Evolutionary conservation across 768 basidiomycete genomes (phyloP).

Genomic region (Podaxis sp.): DNA sequence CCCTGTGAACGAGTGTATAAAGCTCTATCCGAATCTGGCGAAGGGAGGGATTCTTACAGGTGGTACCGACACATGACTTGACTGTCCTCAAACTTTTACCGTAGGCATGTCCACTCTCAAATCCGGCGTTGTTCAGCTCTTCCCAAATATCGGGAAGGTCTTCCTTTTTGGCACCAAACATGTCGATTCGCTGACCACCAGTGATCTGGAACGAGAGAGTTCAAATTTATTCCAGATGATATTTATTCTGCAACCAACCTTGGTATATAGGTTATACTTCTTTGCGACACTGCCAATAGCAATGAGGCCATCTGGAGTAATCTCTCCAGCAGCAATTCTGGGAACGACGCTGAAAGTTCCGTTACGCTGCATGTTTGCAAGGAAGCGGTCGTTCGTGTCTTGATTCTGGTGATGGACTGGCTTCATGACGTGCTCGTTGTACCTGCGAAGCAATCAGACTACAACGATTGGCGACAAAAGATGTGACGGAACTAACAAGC

Average conservation of each 20-base stretch:
- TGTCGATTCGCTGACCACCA: constrained; percentile 59
- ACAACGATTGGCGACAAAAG: neutral
- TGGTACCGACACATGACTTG: constrained; percentile 75
- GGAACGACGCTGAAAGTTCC: constrained; percentile 75
- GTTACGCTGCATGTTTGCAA: constrained; percentile 74
- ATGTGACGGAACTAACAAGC: constrained; percentile 27
- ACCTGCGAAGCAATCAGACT: constrained; percentile 24
- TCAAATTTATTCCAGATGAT: neutral
- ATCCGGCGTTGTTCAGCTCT: constrained; percentile 60
- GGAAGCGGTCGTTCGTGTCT: constrained; percentile 69
- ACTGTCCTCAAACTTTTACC: constrained; percentile 71
- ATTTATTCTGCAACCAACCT: constrained; percentile 26
- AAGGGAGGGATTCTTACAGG: constrained; percentile 28
- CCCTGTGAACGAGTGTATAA: constrained; percentile 27
- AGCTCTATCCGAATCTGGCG: neutral
- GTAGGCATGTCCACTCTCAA: constrained; percentile 78
- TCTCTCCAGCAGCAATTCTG: constrained; percentile 69
- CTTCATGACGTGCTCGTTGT: constrained; percentile 66
- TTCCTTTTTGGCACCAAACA: constrained; percentile 70
- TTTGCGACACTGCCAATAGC: constrained; percentile 65
- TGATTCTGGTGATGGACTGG: constrained; percentile 67
- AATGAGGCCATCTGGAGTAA: constrained; percentile 64
- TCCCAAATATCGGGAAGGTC: constrained; percentile 72
- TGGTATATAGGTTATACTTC: constrained; percentile 68
- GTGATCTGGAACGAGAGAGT: constrained; percentile 18